Evolutionary conservation across 306 rosid genomes (phyloP).

Genomic region (Quercus variabilis): DNA sequence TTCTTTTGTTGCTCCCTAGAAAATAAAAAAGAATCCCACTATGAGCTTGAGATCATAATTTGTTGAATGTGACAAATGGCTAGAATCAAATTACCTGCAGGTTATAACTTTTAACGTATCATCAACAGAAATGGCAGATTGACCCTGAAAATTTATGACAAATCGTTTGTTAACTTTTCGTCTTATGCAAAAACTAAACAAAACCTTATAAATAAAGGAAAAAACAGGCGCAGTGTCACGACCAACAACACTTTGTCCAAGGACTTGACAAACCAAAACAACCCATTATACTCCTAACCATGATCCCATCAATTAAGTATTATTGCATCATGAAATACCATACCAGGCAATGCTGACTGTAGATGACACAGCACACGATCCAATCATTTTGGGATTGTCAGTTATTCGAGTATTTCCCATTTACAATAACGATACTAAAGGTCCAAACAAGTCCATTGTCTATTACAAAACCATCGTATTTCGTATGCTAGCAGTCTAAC

Average conservation of each 20-base stretch:
- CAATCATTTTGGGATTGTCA: not conserved
- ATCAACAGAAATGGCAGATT: conserved; percentile 57
- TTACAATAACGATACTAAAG: not conserved
- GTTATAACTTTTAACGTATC: conserved; percentile 53
- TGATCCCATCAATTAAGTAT: not conserved
- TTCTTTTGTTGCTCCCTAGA: conserved; percentile 63
- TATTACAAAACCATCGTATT: not conserved
- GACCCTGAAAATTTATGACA: conserved; percentile 59
- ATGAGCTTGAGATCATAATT: not conserved
- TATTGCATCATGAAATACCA: not conserved
- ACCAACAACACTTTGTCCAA: not conserved
- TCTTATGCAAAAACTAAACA: not conserved
- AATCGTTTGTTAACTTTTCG: conserved; percentile 30
- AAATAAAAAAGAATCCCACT: conserved; percentile 21
- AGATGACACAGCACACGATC: not conserved
- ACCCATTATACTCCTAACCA: not conserved
- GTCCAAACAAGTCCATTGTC: not conserved
- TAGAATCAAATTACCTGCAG: conserved; percentile 54
- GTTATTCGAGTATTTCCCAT: not conserved
- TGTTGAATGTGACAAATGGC: conserved; percentile 4
- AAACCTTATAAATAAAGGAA: conserved; percentile 5
- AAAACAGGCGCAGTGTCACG: not conserved
- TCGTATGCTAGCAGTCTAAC: not conserved
- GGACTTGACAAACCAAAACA: not conserved
- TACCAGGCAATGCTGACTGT: not conserved